These are phyloP conservation scores for Kurtzmaniella quercitrusa DNA, from an alignment of 1,139 yeast species.

Conservation along the genomic window DNA sequence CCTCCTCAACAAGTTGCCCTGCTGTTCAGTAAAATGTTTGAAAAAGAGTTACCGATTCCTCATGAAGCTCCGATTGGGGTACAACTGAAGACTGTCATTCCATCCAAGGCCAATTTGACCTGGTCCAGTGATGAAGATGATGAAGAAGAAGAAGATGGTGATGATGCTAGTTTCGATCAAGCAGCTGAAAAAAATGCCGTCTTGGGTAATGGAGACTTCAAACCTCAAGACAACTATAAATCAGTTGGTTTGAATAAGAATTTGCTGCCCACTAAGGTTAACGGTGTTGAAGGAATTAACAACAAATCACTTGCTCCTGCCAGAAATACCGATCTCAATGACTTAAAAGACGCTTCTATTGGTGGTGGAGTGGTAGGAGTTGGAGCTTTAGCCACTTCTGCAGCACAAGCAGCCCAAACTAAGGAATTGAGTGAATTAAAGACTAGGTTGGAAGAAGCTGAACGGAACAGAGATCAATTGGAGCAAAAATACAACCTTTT, in stretches of 20 bases:
- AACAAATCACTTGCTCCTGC: not conserved
- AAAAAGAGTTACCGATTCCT: not conserved
- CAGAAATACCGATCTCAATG: not conserved
- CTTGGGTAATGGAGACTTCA: not conserved
- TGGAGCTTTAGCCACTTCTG: not conserved
- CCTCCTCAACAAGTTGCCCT: conserved; percentile 1
- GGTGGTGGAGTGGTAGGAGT: not conserved
- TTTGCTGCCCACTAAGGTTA: not conserved
- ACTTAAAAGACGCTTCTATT: not conserved
- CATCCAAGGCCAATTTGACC: conserved; percentile 70
- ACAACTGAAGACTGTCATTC: conserved; percentile 65
- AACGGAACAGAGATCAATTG: conserved; percentile 16
- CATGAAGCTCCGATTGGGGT: conserved; percentile 26
- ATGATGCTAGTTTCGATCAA: conserved; percentile 6
- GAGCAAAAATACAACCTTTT: conserved; percentile 16
- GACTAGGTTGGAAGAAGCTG: conserved; percentile 11
- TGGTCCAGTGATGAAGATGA: conserved; percentile 84
- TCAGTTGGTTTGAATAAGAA: not conserved
- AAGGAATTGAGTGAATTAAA: conserved; percentile 3
- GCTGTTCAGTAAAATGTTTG: conserved; percentile 1
- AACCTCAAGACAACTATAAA: too few relatives aligned
- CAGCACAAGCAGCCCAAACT: not conserved
- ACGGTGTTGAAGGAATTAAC: conserved; percentile 2
- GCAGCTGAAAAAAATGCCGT: not conserved
- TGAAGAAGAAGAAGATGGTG: conserved; percentile 19